Conservation (phyloP, 2,329 filamentous ascomycete genomes). For the Thermothelomyces thermophilus region DNA sequence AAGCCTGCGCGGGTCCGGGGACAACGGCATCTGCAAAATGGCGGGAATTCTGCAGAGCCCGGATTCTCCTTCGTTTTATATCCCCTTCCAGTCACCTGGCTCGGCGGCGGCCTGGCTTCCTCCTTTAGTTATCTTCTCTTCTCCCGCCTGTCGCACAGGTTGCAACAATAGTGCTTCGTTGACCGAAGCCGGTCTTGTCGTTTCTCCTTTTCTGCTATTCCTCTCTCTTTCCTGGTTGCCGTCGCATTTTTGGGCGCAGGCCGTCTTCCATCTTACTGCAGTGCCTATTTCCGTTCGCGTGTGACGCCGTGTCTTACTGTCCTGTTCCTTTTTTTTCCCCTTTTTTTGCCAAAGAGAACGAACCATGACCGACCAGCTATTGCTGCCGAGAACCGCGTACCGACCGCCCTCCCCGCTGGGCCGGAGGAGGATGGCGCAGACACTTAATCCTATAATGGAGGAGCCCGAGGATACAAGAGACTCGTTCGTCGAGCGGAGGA, state of each 20-base stretch:
- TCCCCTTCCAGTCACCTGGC: constrained; percentile 20
- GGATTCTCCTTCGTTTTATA: constrained; percentile 25
- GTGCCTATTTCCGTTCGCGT: constrained; percentile 27
- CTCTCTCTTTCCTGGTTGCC: constrained; percentile 27
- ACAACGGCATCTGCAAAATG: constrained; percentile 7
- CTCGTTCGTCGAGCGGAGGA: constrained; percentile 25
- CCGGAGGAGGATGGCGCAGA: constrained; percentile 42
- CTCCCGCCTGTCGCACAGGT: constrained; percentile 29
- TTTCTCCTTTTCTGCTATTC: constrained; percentile 35
- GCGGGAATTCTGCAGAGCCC: constrained; percentile 11
- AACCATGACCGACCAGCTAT: constrained; percentile 42
- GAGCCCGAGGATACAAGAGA: constrained; percentile 36
- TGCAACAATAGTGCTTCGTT: constrained; percentile 35
- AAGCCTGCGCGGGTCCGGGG: constrained; percentile 2
- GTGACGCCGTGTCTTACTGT: constrained; percentile 15
- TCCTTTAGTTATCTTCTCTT: constrained; percentile 27
- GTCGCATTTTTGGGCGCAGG: constrained; percentile 29
- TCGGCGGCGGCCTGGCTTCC: constrained; percentile 25
- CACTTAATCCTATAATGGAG: constrained; percentile 62
- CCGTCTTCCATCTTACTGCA: constrained; percentile 26
- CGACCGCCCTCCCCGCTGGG: constrained; percentile 47
- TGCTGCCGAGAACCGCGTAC: constrained; percentile 38
- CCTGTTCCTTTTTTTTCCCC: constrained; percentile 10
- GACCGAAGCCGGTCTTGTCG: constrained; percentile 40
- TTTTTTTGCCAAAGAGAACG: not conserved